Conservation (phyloP, 2,329 filamentous ascomycete species). For the Pyricularia sp. region DNA sequence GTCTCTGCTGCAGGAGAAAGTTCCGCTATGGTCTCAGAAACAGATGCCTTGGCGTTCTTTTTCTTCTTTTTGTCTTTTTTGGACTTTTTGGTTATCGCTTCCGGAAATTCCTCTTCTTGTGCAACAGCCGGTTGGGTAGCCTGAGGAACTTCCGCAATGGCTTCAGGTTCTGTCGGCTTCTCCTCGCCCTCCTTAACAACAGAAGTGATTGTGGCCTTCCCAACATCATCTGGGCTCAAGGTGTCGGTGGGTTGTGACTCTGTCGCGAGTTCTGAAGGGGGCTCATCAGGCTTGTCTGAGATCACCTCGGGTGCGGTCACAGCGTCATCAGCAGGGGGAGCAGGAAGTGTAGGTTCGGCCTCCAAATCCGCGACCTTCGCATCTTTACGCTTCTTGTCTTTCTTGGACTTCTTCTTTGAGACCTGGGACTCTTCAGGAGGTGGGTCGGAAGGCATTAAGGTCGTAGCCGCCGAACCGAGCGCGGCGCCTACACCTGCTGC, state of each 20-base stretch:
- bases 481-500: not conserved
- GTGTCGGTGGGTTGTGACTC: not conserved
- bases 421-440: not conserved
- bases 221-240: not conserved
- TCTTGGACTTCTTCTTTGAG: slow-evolving; percentile 18
- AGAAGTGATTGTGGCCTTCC: not conserved
- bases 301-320: not conserved
- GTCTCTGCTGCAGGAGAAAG: not conserved
- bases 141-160: not conserved
- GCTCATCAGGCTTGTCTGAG: not conserved
- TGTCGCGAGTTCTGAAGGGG: not conserved
- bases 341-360: not conserved
- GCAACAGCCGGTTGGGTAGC: not conserved
- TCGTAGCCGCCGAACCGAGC: not conserved
- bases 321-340: not conserved
- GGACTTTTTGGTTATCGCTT: not conserved
- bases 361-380: slow-evolving; percentile 6
- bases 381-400: slow-evolving; percentile 14
- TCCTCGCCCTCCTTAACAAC: not conserved
- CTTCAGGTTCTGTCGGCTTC: not conserved
- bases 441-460: not conserved
- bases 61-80: slow-evolving; percentile 8
- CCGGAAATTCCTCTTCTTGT: not conserved
- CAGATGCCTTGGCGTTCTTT: slow-evolving; percentile 5
- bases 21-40: not conserved